Evolutionary conservation across 176 grass and related monocot species (phyloP).

Genomic region (Metroxylon sagu): DNA sequence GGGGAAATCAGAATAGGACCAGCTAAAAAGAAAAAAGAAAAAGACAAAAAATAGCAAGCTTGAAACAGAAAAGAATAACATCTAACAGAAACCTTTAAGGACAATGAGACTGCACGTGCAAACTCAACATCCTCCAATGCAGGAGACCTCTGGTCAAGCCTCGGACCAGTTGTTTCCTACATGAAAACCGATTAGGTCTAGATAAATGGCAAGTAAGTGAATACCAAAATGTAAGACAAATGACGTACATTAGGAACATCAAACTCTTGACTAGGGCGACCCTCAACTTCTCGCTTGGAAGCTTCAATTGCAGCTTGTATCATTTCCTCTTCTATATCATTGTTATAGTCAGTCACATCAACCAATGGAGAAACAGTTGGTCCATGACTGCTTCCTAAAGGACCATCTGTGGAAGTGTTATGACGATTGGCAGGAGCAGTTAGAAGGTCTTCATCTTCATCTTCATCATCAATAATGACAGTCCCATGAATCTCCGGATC

Average conservation of each 20-base stretch:
- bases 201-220: slow-evolving; percentile 5
- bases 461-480: slow-evolving; percentile 55
- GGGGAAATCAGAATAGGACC: slow-evolving; percentile 13
- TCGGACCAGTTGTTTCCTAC: slow-evolving; percentile 20
- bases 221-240: slow-evolving; percentile 7
- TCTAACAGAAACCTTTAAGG: slow-evolving; percentile 35
- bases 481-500: slow-evolving; percentile 51
- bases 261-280: slow-evolving; percentile 3
- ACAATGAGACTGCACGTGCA: slow-evolving; percentile 59
- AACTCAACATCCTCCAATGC: slow-evolving; percentile 34
- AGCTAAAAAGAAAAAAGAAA: too few relatives aligned
- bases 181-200: too few relatives aligned
- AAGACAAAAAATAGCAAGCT: too few relatives aligned
- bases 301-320: slow-evolving; percentile 87
- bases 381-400: slow-evolving; percentile 19
- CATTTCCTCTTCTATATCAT: slow-evolving; percentile 98
- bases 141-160: slow-evolving; percentile 20
- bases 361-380: slow-evolving; percentile 53
- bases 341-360: slow-evolving; percentile 49
- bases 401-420: slow-evolving; percentile 19
- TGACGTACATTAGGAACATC: slow-evolving; percentile 33
- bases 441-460: slow-evolving; percentile 31
- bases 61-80: slow-evolving; percentile 2
- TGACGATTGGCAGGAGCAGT: slow-evolving; percentile 28
- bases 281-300: slow-evolving; percentile 69